Evolutionary conservation across 2,329 filamentous ascomycete species (phyloP).

Genomic region (Pezicula carpinea): DNA sequence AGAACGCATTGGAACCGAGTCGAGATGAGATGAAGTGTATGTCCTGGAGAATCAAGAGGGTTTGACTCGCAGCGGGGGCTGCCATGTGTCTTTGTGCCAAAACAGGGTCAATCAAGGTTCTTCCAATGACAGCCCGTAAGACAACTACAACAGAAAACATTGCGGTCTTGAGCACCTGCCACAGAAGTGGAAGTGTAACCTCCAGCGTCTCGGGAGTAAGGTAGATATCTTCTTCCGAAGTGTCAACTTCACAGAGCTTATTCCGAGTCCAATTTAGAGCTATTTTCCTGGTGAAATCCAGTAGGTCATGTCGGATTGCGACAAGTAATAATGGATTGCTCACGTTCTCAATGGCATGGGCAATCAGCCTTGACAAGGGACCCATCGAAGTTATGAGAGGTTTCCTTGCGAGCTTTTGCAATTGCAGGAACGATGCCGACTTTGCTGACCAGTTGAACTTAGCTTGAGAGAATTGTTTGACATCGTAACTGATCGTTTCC

Average conservation of each 20-base stretch:
- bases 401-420: conserved; percentile 50
- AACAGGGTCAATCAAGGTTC: conserved; percentile 50
- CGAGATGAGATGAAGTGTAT: conserved; percentile 67
- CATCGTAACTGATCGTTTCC: conserved; percentile 56
- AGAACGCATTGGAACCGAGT: conserved; percentile 58
- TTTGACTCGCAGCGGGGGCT: conserved; percentile 55
- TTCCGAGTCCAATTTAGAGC: conserved; percentile 63
- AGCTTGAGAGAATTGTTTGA: conserved; percentile 42
- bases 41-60: conserved; percentile 58
- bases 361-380: conserved; percentile 56
- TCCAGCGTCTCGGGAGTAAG: conserved; percentile 53
- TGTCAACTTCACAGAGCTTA: conserved; percentile 62
- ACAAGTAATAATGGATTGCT: conserved; percentile 38
- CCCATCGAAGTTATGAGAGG: conserved; percentile 58
- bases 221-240: conserved; percentile 52
- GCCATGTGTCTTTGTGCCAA: conserved; percentile 48
- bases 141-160: conserved; percentile 62
- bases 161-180: conserved; percentile 59
- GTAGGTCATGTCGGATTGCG: conserved; percentile 47
- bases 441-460: conserved; percentile 55
- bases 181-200: conserved; percentile 56
- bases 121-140: conserved; percentile 52
- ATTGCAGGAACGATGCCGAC: conserved; percentile 52
- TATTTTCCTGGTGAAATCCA: conserved; percentile 38
- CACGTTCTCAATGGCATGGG: conserved; percentile 55